Conservation (phyloP, 805 yeast species). For the Kuraishia molischiana region DNA sequence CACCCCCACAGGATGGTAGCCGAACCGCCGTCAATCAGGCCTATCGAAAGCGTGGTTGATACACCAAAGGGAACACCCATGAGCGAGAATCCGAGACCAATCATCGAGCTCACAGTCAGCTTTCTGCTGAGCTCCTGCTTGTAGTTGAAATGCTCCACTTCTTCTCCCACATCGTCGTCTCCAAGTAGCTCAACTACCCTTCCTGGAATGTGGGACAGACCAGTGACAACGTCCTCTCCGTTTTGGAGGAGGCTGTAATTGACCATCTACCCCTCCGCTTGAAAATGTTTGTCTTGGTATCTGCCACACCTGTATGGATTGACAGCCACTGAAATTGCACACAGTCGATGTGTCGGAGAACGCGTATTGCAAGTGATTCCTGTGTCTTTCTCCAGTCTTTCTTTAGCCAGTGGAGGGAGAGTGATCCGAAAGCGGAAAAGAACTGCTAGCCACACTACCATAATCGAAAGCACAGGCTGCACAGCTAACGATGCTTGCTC, state of each 20-base stretch:
- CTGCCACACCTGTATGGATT: too few relatives aligned
- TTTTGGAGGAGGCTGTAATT: neutral
- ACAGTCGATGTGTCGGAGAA: too few relatives aligned
- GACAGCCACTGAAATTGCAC: too few relatives aligned
- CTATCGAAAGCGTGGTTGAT: conserved; percentile 63
- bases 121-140: conserved; percentile 63
- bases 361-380: too few relatives aligned
- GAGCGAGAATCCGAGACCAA: conserved; percentile 70
- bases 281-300: too few relatives aligned
- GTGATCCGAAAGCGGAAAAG: too few relatives aligned
- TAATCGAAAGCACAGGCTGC: too few relatives aligned
- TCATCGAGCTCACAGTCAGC: conserved; percentile 57
- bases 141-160: conserved; percentile 64
- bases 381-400: too few relatives aligned
- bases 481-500: too few relatives aligned
- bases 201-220: neutral
- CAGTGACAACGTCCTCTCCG: neutral
- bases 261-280: neutral
- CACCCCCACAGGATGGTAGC: conserved; percentile 72
- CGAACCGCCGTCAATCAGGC: conserved; percentile 68
- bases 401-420: too few relatives aligned
- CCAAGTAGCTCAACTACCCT: conserved; percentile 6
- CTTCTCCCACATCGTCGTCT: conserved; percentile 40
- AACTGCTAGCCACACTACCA: too few relatives aligned
- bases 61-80: conserved; percentile 81